Base-by-base conservation (phyloP, 2,329 filamentous ascomycete genomes). In the Colletotrichum tofieldiae region DNA sequence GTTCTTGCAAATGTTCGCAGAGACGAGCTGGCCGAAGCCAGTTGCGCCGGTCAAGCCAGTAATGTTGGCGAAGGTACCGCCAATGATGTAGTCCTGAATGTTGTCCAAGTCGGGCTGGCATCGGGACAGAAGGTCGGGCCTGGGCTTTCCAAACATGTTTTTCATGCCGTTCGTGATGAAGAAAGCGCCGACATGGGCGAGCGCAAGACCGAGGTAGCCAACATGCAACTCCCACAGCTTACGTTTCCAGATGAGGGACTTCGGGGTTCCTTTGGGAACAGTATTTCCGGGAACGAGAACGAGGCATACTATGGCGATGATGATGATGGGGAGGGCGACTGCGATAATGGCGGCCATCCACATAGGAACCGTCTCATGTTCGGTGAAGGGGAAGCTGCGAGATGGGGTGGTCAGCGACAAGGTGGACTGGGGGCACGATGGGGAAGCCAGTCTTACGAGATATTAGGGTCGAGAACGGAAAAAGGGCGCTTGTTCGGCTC, bases 181-280 rank as follows among this genome's bases (percentile, higher is more conserved):
- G 85, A 93, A 97, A 5, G 93, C 89, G 2, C 90, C 86, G 2
- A 92, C 90, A 12, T 94, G 85, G 3, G 93, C 90, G 23, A 98
- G 85, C 0, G 87, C 93, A 3, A 98, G 87, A 0, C 95, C 95
- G 77, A 98, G 90, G 90, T 93, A 94, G 71, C 94, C 95, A 2
- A 91, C 91, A 79, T 98, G 94, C 80, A 94, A 91, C 81, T 98
- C 95, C 95, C 96, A 98, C 1, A 98, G 81, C 83, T 96, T 98
- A 75, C 94, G 89, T 79, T 89, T 90, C 91, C 94, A 95, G 55
- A 95, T 86, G 65, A 94, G 82, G 5, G 87, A 81, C 74, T 87
- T 87, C 1, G 93, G 90, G 0, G 92, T 91, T 26, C 88, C 86
- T 52, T 85, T 86, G 20, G 89, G 88, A 0, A 92, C 91, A 1